Conservation (phyloP, 2,329 filamentous ascomycete genomes). For the Penicillium sp. region DNA sequence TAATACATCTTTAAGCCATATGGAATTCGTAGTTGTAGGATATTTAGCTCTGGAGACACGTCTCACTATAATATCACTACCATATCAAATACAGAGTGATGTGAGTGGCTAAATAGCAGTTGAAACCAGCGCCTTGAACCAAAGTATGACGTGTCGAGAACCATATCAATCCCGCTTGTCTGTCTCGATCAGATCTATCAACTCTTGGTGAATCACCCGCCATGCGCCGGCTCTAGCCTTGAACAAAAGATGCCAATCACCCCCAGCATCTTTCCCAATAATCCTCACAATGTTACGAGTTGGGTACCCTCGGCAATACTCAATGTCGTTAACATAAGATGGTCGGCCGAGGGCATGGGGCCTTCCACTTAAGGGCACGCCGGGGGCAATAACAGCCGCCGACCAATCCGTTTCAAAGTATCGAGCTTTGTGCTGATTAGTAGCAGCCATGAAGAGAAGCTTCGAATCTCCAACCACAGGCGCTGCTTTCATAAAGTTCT, state of each 20-base stretch:
- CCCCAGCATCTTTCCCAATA: background rate
- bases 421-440: background rate
- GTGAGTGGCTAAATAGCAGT: background rate
- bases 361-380: background rate
- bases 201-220: background rate
- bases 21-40: no score
- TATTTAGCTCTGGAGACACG: no score
- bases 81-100: background rate
- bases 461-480: constrained; percentile 9
- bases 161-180: background rate
- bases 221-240: background rate
- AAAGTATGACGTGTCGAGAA: background rate
- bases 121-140: background rate
- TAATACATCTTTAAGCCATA: no score
- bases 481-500: constrained; percentile 9
- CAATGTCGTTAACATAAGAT: background rate
- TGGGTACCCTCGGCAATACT: background rate
- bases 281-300: background rate
- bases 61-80: background rate
- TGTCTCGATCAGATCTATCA: background rate
- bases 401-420: background rate
- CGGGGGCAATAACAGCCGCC: background rate
- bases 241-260: background rate
- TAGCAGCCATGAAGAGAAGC: background rate
- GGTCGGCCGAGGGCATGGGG: background rate